Conservation (phyloP, 768 basidiomycete genomes). For the Trametes cinnabarina region DNA sequence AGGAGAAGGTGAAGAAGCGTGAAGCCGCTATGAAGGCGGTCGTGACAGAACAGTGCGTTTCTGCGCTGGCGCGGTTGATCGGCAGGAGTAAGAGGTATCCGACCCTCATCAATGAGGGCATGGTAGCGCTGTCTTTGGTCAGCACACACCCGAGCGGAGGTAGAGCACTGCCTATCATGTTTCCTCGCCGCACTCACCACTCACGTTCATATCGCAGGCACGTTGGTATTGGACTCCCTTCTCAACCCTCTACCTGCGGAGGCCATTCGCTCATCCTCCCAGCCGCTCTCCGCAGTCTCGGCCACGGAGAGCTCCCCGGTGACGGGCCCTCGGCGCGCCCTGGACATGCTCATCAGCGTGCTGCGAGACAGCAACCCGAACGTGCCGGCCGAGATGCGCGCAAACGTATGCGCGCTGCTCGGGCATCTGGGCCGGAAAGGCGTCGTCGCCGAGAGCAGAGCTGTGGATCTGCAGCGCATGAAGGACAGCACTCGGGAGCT, state of each 20-base stretch:
- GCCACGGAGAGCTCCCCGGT: conserved; percentile 43
- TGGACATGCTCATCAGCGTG: conserved; percentile 67
- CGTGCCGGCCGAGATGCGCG: conserved; percentile 73
- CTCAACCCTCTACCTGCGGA: conserved; percentile 49
- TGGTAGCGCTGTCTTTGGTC: conserved; percentile 79
- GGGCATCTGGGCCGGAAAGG: conserved; percentile 58
- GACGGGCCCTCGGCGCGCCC: conserved; percentile 51
- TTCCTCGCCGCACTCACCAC: not conserved
- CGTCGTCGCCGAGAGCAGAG: conserved; percentile 41
- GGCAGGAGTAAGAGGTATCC: conserved; percentile 78
- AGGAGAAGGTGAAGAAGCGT: conserved; percentile 48
- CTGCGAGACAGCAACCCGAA: conserved; percentile 49
- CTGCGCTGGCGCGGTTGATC: conserved; percentile 67
- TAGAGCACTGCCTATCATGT: conserved; percentile 29
- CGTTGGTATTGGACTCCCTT: conserved; percentile 61
- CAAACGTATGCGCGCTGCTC: conserved; percentile 73
- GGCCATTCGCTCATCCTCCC: conserved; percentile 22
- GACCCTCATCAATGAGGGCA: conserved; percentile 83
- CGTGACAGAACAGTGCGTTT: conserved; percentile 52
- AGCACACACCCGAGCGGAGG: conserved; percentile 65
- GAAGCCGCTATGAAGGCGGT: conserved; percentile 53
- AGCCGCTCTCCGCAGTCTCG: conserved; percentile 29
- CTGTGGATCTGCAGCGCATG: conserved; percentile 40
- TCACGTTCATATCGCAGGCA: conserved; percentile 40
- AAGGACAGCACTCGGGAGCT: conserved; percentile 51